A percentile compares a stretch with the other conserved stretches of the same genome.
phyloP scores from a whole-genome alignment of 805 yeast genomes.

The Metschnikowia kunwiensis region DNA sequence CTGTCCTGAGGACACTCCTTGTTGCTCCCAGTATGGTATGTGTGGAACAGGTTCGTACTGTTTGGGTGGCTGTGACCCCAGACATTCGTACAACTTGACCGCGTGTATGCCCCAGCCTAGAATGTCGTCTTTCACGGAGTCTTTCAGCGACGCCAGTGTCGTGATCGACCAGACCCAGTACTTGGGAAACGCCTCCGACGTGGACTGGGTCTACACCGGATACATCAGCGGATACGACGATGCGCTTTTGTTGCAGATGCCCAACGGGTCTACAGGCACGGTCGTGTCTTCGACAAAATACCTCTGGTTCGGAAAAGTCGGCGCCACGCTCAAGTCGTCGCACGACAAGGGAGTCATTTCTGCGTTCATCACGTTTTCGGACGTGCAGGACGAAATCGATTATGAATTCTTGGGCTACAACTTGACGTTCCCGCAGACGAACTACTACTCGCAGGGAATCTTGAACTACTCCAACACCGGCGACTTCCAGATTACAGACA shows the following conservation, averaged over 20 bases:
- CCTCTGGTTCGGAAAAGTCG: slow-evolving; percentile 85
- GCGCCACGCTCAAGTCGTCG: slow-evolving; percentile 68
- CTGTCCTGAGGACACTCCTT: slow-evolving; percentile 81
- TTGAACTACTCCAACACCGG: slow-evolving; percentile 62
- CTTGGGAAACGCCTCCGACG: slow-evolving; percentile 66
- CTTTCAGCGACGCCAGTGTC: slow-evolving; percentile 34
- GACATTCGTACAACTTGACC: slow-evolving; percentile 56
- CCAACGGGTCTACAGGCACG: slow-evolving; percentile 68
- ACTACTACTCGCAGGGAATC: slow-evolving; percentile 75
- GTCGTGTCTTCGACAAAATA: slow-evolving; percentile 75
- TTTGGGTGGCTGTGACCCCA: slow-evolving; percentile 84
- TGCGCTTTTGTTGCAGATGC: slow-evolving; percentile 70
- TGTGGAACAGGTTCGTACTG: slow-evolving; percentile 80
- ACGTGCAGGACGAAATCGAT: slow-evolving; percentile 89
- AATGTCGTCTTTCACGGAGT: slow-evolving; percentile 49
- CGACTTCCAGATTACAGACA: slow-evolving; percentile 43
- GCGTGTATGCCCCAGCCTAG: slow-evolving; percentile 88
- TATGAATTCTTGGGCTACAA: slow-evolving; percentile 80
- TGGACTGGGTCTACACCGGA: slow-evolving; percentile 72
- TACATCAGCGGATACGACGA: slow-evolving; percentile 48
- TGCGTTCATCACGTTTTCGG: slow-evolving; percentile 76
- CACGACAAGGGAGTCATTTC: slow-evolving; percentile 78
- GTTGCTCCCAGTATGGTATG: slow-evolving; percentile 77
- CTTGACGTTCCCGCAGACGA: slow-evolving; percentile 65
- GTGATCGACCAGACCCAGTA: slow-evolving; percentile 35